phyloP scores from a whole-genome alignment of 2,329 filamentous ascomycete species.

The Cercospora sesami region DNA sequence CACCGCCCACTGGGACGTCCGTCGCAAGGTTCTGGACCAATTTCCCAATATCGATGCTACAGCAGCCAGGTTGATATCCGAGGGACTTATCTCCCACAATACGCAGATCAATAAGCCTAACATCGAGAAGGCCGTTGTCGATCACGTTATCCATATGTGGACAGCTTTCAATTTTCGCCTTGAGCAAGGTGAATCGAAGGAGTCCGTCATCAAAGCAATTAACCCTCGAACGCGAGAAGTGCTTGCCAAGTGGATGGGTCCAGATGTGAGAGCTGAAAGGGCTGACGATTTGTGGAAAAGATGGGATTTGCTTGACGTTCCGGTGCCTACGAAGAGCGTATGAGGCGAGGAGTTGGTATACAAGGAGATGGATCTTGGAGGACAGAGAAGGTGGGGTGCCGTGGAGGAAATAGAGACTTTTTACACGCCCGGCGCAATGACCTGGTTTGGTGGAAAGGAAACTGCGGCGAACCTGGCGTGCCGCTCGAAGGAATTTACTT shows the following conservation, averaged over 20 bases:
- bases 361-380: background rate
- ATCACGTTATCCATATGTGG: conserved; percentile 20
- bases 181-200: conserved; percentile 4
- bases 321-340: background rate
- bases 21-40: conserved; percentile 16
- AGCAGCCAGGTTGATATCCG: conserved; percentile 17
- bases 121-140: conserved; percentile 19
- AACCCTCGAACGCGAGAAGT: conserved; percentile 19
- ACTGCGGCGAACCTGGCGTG: conserved; percentile 9
- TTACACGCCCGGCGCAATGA: conserved; percentile 5
- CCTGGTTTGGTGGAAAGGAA: conserved; percentile 17
- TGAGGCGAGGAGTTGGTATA: background rate
- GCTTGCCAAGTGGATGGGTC: conserved; percentile 16
- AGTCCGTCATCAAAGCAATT: conserved; percentile 8
- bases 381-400: background rate
- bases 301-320: conserved; percentile 14
- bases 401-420: conserved; percentile 3
- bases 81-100: conserved; percentile 7
- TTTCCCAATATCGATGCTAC: conserved; percentile 17
- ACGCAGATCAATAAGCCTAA: conserved; percentile 1
- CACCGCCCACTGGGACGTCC: background rate
- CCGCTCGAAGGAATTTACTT: background rate
- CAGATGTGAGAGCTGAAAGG: background rate
- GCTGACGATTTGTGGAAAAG: conserved; percentile 12
- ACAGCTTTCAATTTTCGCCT: conserved; percentile 18